Base-by-base conservation (phyloP, 306 rosid species). In the Prunus padus region DNA sequence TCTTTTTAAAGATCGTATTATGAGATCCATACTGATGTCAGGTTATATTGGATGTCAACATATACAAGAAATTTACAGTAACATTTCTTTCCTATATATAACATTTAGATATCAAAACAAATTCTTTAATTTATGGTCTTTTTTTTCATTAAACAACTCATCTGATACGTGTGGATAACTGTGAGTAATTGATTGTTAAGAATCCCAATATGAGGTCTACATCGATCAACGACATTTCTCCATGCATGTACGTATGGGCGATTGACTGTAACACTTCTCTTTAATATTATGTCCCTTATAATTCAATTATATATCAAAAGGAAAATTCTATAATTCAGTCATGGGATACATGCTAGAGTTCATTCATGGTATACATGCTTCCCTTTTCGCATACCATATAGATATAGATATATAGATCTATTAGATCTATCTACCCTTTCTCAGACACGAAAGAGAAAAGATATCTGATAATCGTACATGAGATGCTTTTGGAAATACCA, bases 321-420 rank as follows among this genome's bases (percentile, higher is more conserved):
- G 56, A 50, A n/a, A 50, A 50, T 50, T 50, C n/a, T 7, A 37
- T 37, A 9, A 37, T 37, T 37, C 42, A 33, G 8, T 33, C 37
- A 33, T 33, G 37, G 37, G 8, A 33, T 33, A 33, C 37, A 33
- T 33, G 37, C 7, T 33, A 33, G 37, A 33, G 37, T 33, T 5
- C 37, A 33, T 33, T 33, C 37, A 33, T 33, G 37, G 37, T 7
- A 33, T 33, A 33, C 26, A 55, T 79, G 83, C 82, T 78, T 84
- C 79, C 76, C 78, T 87, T 83, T 83, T 59, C 73, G 75, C 76
- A 69, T 74, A 75, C 71, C 80, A 77, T 5, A 55, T 19, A 9
- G 37, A 77, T 5, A 55, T 19, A 9, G 37, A 31, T 31, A 31
- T 5, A 31, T 31, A 31, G 33, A 30, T 4, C 5, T 30, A 30